These are phyloP conservation scores for Saccharomycopsis lassenensis DNA, from an alignment of 805 yeast species.

Conservation along the genomic window DNA sequence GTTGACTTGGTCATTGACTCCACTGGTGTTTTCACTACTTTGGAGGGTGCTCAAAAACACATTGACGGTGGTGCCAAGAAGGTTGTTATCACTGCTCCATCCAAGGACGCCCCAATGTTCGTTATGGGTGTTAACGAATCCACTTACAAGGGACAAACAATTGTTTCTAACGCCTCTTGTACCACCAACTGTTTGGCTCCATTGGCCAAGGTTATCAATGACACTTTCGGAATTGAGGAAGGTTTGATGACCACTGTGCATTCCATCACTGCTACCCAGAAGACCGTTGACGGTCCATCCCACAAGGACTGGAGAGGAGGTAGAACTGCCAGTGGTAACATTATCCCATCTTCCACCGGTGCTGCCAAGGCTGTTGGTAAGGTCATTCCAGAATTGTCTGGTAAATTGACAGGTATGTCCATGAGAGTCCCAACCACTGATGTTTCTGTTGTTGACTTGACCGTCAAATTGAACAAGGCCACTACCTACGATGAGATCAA, in stretches of 20 bases:
- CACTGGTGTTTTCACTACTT: slow-evolving; percentile 61
- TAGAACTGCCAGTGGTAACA: slow-evolving; percentile 67
- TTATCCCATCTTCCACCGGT: slow-evolving; percentile 67
- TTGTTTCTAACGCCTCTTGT: slow-evolving; percentile 63
- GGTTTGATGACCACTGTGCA: slow-evolving; percentile 70
- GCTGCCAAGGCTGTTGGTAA: slow-evolving; percentile 72
- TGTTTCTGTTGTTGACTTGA: slow-evolving; percentile 63
- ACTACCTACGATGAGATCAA: slow-evolving; percentile 57
- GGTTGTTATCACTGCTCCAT: slow-evolving; percentile 64
- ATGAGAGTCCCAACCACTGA: slow-evolving; percentile 67
- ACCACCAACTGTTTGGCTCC: slow-evolving; percentile 71
- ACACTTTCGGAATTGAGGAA: slow-evolving; percentile 56
- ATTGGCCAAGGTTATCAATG: slow-evolving; percentile 58
- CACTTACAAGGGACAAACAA: slow-evolving; percentile 42
- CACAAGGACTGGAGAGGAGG: slow-evolving; percentile 79
- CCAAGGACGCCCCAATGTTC: slow-evolving; percentile 63
- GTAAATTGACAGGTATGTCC: slow-evolving; percentile 66
- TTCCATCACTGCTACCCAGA: slow-evolving; percentile 63
- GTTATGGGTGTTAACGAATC: slow-evolving; percentile 61
- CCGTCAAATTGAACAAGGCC: slow-evolving; percentile 44
- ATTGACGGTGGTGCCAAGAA: slow-evolving; percentile 66
- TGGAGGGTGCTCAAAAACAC: slow-evolving; percentile 58
- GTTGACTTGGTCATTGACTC: slow-evolving; percentile 60
- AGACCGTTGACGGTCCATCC: slow-evolving; percentile 69
- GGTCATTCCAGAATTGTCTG: slow-evolving; percentile 61